Base-by-base conservation (phyloP, 192 early-diverging fungal species). In the Mortierella antarctica region DNA sequence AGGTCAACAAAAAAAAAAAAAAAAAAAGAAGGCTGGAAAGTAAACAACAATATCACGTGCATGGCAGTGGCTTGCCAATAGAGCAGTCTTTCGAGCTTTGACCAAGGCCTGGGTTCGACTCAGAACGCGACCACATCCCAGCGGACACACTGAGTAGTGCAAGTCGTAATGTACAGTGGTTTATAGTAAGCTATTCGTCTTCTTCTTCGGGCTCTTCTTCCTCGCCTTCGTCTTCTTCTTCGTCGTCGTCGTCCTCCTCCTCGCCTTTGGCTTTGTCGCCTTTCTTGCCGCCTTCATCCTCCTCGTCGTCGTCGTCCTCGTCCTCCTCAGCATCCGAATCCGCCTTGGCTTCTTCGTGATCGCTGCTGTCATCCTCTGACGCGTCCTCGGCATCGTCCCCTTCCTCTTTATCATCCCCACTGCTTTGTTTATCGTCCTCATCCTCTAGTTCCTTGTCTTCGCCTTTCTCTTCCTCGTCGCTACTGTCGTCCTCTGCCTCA, bases 171-270 rank as follows among this genome's bases (percentile, higher is more conserved):
- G 31, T 31, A 31, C 31, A 31, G 31, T 31, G 31, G 31, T 31
- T 31, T 31, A 31, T 31, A 3, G 31, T 31, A 31, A 31, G 31
- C 31, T 31, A 31, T 23, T 31, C 65, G 54, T 56, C 56, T 17
- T 48, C 66, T 9, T 68, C 55, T 49, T 9, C 55, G 1, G 7
- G 9, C 5, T 68, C 55, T 14, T 58, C 46, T 5, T 68, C 66
- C 7, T 58, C 66, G 11, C 23, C 54, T 17, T 56, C 52, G 4
- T 49, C 50, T 2, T 18, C 64, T 56, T 67, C 65, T 18, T 57
- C 54, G 4, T 20, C 58, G 1, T 42, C 58, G 11, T 31, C 21
- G 2, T 2, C 41, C 20, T 60, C 58, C 42, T 10, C 47, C 51
- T 51, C 20, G 47, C 15, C 12, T 14, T 31, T 23, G 17, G 14